These are phyloP conservation scores for Curvularia hawaiiensis DNA, from an alignment of 2,329 filamentous ascomycete genomes.

Conservation along the genomic window DNA sequence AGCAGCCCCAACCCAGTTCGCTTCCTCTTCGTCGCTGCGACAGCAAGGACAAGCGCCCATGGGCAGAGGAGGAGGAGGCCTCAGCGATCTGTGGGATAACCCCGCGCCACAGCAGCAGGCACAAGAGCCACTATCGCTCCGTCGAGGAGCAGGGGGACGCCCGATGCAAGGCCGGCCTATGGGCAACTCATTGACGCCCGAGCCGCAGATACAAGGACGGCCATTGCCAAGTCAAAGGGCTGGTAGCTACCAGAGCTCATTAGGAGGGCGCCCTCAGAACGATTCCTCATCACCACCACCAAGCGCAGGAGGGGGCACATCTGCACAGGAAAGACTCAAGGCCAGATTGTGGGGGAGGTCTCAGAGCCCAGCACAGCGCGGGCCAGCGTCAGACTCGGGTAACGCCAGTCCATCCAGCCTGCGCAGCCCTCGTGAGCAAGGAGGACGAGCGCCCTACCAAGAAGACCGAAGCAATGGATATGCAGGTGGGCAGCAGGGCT, in stretches of 20 bases:
- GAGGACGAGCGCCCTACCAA: constrained; percentile 34
- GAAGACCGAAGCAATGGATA: constrained; percentile 42
- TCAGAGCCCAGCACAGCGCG: constrained; percentile 57
- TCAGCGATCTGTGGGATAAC: constrained; percentile 66
- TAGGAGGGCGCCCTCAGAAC: constrained; percentile 42
- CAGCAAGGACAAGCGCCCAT: constrained; percentile 36
- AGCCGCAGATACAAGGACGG: constrained; percentile 53
- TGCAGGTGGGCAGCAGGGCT: constrained; percentile 33
- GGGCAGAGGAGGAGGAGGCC: constrained; percentile 49
- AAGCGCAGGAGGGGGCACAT: constrained; percentile 51
- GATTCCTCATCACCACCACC: constrained; percentile 47
- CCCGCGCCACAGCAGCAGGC: constrained; percentile 47
- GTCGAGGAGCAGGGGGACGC: constrained; percentile 51
- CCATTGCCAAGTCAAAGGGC: constrained; percentile 74
- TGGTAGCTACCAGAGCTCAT: constrained; percentile 72
- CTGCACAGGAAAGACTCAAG: constrained; percentile 82
- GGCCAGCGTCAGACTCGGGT: constrained; percentile 28
- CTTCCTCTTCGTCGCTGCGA: constrained; percentile 53
- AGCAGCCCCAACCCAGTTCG: constrained; percentile 54
- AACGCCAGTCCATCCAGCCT: constrained; percentile 15
- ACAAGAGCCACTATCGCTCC: constrained; percentile 50
- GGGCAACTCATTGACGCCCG: constrained; percentile 41
- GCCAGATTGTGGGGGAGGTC: constrained; percentile 75
- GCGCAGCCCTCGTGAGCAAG: constrained; percentile 26
- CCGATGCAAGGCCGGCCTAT: constrained; percentile 34